Evolutionary conservation across 768 basidiomycete species (phyloP).

Genomic region (Ramaria rubella): DNA sequence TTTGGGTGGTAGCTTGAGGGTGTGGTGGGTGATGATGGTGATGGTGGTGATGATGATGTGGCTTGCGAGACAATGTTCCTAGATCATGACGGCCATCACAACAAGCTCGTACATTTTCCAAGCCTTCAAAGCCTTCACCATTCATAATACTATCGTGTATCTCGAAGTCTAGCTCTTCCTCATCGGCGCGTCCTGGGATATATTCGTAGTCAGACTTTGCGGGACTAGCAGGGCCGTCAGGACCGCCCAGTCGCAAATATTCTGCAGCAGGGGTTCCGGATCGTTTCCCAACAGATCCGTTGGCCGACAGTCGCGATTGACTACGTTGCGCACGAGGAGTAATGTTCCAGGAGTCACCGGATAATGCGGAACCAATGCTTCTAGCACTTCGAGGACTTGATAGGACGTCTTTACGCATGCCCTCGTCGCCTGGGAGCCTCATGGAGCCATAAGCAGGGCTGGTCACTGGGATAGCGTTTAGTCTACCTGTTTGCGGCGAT

Average conservation of each 20-base stretch:
- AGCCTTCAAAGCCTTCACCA: slow-evolving; percentile 80
- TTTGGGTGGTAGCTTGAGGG: slow-evolving; percentile 24
- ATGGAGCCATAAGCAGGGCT: slow-evolving; percentile 11
- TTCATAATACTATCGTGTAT: slow-evolving; percentile 66
- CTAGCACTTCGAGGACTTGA: slow-evolving; percentile 72
- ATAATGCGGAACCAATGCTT: slow-evolving; percentile 49
- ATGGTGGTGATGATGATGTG: slow-evolving; percentile 51
- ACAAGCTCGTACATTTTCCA: slow-evolving; percentile 93
- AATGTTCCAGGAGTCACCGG: slow-evolving; percentile 61
- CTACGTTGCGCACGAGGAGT: slow-evolving; percentile 75
- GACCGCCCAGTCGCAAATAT: slow-evolving; percentile 73
- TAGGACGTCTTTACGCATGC: slow-evolving; percentile 34
- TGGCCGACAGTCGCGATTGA: slow-evolving; percentile 68
- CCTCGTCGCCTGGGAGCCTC: slow-evolving; percentile 45
- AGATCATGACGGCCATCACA: slow-evolving; percentile 86
- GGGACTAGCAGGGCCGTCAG: slow-evolving; percentile 74
- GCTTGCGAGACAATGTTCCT: slow-evolving; percentile 42
- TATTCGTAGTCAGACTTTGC: slow-evolving; percentile 43
- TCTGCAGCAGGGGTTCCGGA: slow-evolving; percentile 89
- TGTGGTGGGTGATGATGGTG: slow-evolving; percentile 41
- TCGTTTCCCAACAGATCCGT: slow-evolving; percentile 76
- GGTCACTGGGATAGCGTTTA: slow-evolving; percentile 3
- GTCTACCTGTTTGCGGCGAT: slow-evolving; percentile 15
- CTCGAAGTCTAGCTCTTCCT: slow-evolving; percentile 76
- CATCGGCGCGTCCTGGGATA: slow-evolving; percentile 32